Evolutionary conservation across 2,329 filamentous ascomycete species (phyloP).

Genomic region (Penicillium thymicola): DNA sequence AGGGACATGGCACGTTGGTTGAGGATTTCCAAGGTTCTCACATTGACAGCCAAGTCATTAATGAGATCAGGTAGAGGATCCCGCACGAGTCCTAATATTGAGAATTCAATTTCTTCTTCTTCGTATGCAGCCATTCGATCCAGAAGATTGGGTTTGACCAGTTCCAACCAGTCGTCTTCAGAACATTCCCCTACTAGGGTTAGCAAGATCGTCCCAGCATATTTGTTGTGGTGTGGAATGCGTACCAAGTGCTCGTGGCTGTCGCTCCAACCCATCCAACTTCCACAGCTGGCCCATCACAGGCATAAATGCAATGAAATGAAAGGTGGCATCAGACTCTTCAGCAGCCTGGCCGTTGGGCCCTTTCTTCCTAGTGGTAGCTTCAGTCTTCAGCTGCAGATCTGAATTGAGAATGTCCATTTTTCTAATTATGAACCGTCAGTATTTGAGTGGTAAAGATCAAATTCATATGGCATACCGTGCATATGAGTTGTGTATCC

Average conservation of each 20-base stretch:
- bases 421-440: constrained; percentile 49
- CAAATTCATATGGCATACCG: constrained; percentile 45
- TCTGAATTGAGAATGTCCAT: constrained; percentile 74
- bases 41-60: constrained; percentile 43
- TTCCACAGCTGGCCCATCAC: constrained; percentile 75
- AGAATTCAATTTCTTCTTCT: constrained; percentile 68
- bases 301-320: constrained; percentile 88
- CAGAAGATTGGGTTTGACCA: constrained; percentile 63
- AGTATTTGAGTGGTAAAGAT: not conserved
- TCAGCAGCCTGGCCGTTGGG: constrained; percentile 43
- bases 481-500: constrained; percentile 84
- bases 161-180: constrained; percentile 61
- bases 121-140: constrained; percentile 65
- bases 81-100: constrained; percentile 69
- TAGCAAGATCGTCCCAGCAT: constrained; percentile 1
- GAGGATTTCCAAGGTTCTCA: constrained; percentile 43
- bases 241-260: constrained; percentile 63
- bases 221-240: not conserved
- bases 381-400: constrained; percentile 54
- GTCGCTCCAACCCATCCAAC: constrained; percentile 75
- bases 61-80: constrained; percentile 57
- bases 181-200: constrained; percentile 38
- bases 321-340: constrained; percentile 65
- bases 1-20: constrained; percentile 28
- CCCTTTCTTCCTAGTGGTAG: constrained; percentile 38